Evolutionary conservation across 1,139 yeast genomes (phyloP), one percentile per base, ranked within the genome.

Genomic region (Pichia sp.): DNA sequence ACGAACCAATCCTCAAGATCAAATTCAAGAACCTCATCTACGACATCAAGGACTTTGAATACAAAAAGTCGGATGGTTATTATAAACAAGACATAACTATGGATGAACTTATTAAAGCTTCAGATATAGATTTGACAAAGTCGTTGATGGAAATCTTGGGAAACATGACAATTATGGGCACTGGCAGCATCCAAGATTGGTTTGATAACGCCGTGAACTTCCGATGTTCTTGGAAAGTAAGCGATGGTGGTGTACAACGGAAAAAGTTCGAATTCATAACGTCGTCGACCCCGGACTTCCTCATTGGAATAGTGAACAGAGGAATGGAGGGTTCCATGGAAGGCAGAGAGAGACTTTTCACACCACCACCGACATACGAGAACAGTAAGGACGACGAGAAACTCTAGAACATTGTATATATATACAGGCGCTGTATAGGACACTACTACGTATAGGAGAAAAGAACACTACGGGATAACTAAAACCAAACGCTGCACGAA

Each of bases 11-110:
- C 6, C 22, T 39, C 4, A 36, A 35, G 8, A 33, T 50, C 9
- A 32, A 45, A 4, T 53, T 53, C 21, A 21, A 34, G 6, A 34
- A 44, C 34, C 24, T 51, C 15, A 12, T 14, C 9, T n/a, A 47
- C 9, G 53, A 49, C 37, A 33, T 51, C 6, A 53, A 51, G 38
- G 48, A 53, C 27, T 47, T 40, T 19, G n/a, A 27, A 7, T 51
- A 40, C 34, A 38, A 42, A 28, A 46, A 50, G 20, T 27, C 7
- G 2, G 19, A 12, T 19, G 33, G 22, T 9, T 6, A n/a, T 1
- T 50, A 41, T 34, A 33, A 40, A 22, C 10, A 30, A 11, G 47
- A 47, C 14, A 20, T 50, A 6, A 35, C 46, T 2, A 30, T 37
- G 27, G 45, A 38, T 4, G 9, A 12, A 11, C n/a, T 50, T 7